Evolutionary conservation across 345 rosid species (phyloP), one percentile per base, ranked within the genome.

Genomic region (Syzygium jambos): DNA sequence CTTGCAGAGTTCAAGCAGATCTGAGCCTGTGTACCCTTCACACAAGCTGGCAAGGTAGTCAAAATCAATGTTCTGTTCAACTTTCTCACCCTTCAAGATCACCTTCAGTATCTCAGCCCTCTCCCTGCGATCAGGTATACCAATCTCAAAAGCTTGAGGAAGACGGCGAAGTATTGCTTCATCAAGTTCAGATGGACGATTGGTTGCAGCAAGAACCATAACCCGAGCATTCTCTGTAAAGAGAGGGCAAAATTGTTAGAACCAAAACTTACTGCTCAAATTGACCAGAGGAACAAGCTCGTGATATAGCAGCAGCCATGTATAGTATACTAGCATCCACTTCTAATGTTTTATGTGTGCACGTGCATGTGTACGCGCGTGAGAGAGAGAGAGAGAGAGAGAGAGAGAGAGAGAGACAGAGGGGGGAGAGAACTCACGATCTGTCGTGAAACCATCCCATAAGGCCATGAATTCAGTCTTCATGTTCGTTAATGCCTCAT

Each of bases 391-490:
- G 57, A 34, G 2, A 7, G 52, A 85, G 38, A 29, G 46, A 29
- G 57, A 34, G 1, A 4, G 46, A 41, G 6, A 55, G 27, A 21
- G 29, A 29, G n/a, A 29, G 56, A 34, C 3, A 7, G 52, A 85
- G 38, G n/a, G 73, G 59, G 41, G 17, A 78, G 65, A 51, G 80
- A 77, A 95, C 99, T 95, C 93, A 98, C 99, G 99, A 85, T 98
- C 98, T 46, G 99, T 95, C 16, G 99, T 94, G 90, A 98, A 96
- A 14, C 99, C 99, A 94, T 98, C 99, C 99, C 99, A 98, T 90
- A 96, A 92, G 84, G 99, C 99, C 99, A 98, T 96, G 91, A 95
- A 98, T 93, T 98, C 99, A 5, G 99, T 96, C 94, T 98, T 98
- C 99, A 98, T 98, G 87, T 96, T 98, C 5, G 99, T 92, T 90